Evolutionary conservation across 805 yeast species (phyloP), one percentile per base, ranked within the genome.

Genomic region (Wickerhamiella brachini): DNA sequence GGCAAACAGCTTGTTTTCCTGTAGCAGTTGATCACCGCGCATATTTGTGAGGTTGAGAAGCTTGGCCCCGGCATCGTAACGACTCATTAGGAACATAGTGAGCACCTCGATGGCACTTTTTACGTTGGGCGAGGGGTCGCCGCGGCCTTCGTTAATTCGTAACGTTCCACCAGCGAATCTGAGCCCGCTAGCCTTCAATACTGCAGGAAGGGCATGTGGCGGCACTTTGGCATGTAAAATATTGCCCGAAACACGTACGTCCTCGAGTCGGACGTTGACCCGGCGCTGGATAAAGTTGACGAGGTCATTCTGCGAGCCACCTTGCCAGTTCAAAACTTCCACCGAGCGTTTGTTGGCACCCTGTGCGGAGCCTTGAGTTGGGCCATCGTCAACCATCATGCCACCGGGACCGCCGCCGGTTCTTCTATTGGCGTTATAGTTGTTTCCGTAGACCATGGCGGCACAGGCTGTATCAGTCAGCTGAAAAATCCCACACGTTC

Each of bases 251-350:
- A 79, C 76, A 2, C 64, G 58, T 10, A 79, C 70, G 61, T 82
- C 76, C 48, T 66, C 64, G 12, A 89, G 70, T 0, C 71, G 66
- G 18, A 85, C 71, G 49, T 75, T 71, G 15, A 85, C 69, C 61
- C 83, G 85, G 56, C 95, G 73, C 48, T 80, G 75, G 15, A 88
- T 65, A 64, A 88, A 89, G 39, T 72, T 70, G 9, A 83, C 71
- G 53, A 87, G 71, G 53, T 87, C 95, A 18, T 75, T 79, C 53
- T 74, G 72, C 1, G 83, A 64, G 0, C 88, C 94, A 54, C 86
- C 85, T 53, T 83, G 80, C 96, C 96, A 88, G 45, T 88, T 86
- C 39, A 73, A 68, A 10, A 87, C 73, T 56, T 83, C 86, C 10
- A 87, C 74, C 2, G 74, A 70, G 4, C 77, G 70, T 34, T 17